Evolutionary conservation across 495 filamentous ascomycete species (phyloP), one percentile per base, ranked within the genome.

Genomic region (Chaetomium cochliodes): DNA sequence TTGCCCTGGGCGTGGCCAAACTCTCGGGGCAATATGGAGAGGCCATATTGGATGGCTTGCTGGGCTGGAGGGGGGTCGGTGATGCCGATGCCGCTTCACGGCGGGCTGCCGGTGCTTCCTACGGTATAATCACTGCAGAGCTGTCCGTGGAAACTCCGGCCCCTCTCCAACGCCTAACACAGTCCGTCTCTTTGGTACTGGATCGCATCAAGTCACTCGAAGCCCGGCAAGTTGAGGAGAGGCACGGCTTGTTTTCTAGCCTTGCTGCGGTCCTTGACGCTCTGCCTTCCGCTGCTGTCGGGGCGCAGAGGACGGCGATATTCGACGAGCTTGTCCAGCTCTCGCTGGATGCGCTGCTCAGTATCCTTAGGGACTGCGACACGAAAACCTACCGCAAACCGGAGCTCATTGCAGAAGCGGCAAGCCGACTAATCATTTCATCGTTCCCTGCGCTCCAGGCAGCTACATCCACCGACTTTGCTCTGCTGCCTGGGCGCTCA

Each of bases 11-110:
- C 47, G 89, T 87, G 0, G 88, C 87, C 2, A 78, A 76, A 54
- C 75, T 97, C 9, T 83, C 84, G 58, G 69, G 74, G 2, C 78
- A 82, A 33, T 98, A 98, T 64, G 90, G 90, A 76, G 77, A 81
- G 30, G 87, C 87, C 3, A 73, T 96, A 9, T 70, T 90, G 23
- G 80, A 87, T 30, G 88, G 85, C 1, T 78, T 96, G 20, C 79
- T 96, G n/a, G 85, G 85, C 18, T 98, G 94, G 94, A 84, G 94
- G 71, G 94, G 94, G 4, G 83, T 93, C 52, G 87, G 89, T 0
- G 89, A 92, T 63, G 79, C 83, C 47, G 93, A 97, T 74, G 81
- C 85, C 1, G 79, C 82, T 11, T 88, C 90, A 20, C 82, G 94
- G 62, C 83, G 90, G 69, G 80, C 85, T 49, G 89, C 92, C 41